Evolutionary conservation across 768 basidiomycete genomes (phyloP), one percentile per base, ranked within the genome.

Genomic region (Boletellus ananas): DNA sequence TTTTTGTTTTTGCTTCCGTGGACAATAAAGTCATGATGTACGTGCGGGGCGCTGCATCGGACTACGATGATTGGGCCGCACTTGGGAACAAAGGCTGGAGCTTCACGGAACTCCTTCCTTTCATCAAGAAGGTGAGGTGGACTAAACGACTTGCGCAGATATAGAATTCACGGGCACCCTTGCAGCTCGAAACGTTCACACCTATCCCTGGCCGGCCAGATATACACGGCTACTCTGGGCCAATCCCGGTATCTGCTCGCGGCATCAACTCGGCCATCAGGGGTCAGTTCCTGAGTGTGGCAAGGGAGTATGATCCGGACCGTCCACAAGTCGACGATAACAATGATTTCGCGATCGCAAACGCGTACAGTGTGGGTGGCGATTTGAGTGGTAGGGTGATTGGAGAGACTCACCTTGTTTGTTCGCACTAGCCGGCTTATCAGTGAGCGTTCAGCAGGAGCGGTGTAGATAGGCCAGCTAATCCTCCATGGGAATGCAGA

Each of bases 41-140:
- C 53, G 78, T 74, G 1, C 76, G 84, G 21, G 76, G 80, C 13
- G 64, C 79, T 10, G 77, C 80, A 2, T 84, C 82, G 0, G 85
- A 87, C 58, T 84, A 79, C 42, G 80, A 87, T 54, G 79, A 79
- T 43, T 85, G 84, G 84, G 54, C 37, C 1, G 60, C 70, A 3
- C 63, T 78, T 23, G 71, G 70, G 9, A 42, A 42, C 17, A 31
- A 42, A 31, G 41, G 41, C 4, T 42, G 41, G 41, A 31, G 41
- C n/a, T 42, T 42, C 12, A n/a, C 31, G n/a, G 41, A 42, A 31
- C 41, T 42, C 27, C 41, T 42, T 18, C 41, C 41, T 42, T 31
- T 42, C 29, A 42, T 42, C 10, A 42, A 31, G 29, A 42, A 42
- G n/a, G 41, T 31, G 10, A 1, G 9, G 41, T 9, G 11, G 16